Percentiles rank a stretch among this genome's conserved stretches.
phyloP scores from a whole-genome alignment of 2,329 filamentous ascomycete genomes.

The Fusarium concolor region DNA sequence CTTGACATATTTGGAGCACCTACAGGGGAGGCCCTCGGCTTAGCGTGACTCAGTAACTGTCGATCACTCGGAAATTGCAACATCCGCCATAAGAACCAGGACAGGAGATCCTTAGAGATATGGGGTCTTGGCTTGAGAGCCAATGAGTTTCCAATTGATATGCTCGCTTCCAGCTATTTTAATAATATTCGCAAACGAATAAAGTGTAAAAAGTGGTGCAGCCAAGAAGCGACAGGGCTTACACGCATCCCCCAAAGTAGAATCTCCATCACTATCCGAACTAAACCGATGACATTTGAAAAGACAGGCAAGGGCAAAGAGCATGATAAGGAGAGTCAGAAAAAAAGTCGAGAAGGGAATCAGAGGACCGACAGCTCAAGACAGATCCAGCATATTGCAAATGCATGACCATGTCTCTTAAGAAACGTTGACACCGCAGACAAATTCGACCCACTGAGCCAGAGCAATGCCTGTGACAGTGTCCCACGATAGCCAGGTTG shows the following conservation, averaged over 20 bases:
- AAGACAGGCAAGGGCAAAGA: not conserved
- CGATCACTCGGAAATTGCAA: constrained; percentile 26
- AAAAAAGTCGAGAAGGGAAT: too few species aligned
- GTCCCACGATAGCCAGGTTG: not conserved
- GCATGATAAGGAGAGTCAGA: too few species aligned
- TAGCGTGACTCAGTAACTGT: constrained; percentile 1
- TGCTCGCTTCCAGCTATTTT: not conserved
- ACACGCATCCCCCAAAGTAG: not conserved
- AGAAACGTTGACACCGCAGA: too few species aligned
- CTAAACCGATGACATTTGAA: not conserved
- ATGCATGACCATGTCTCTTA: too few species aligned
- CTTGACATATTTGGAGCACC: not conserved
- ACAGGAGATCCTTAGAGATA: not conserved
- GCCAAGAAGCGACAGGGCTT: not conserved
- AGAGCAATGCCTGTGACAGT: not conserved
- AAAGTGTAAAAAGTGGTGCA: constrained; percentile 3
- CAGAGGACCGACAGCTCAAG: too few species aligned
- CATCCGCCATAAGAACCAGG: constrained; percentile 1
- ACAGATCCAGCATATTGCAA: too few species aligned
- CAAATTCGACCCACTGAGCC: not conserved
- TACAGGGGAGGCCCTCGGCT: not conserved
- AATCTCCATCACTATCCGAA: constrained; percentile 18
- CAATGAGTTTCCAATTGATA: not conserved
- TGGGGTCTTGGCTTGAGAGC: not conserved
- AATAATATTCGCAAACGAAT: not conserved